These are phyloP conservation scores for Pichia sp. DNA, from an alignment of 1,139 yeast genomes.

Conservation along the genomic window DNA sequence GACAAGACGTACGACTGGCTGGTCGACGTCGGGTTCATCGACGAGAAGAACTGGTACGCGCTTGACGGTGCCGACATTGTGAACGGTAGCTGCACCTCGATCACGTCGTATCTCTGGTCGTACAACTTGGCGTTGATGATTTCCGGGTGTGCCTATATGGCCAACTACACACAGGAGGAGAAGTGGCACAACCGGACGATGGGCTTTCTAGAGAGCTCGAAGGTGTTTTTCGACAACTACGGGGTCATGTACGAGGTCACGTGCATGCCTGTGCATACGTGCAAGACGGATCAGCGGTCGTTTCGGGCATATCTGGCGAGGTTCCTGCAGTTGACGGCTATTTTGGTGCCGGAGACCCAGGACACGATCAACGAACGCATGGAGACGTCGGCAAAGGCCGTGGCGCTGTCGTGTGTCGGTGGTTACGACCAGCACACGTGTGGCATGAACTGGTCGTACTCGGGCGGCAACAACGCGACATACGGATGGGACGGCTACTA, in stretches of 20 bases:
- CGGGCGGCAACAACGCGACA: slow-evolving; percentile 11
- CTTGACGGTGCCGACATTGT: slow-evolving; percentile 76
- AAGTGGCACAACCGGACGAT: slow-evolving; percentile 63
- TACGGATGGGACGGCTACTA: slow-evolving; percentile 70
- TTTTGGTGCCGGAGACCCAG: slow-evolving; percentile 60
- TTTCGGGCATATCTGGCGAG: slow-evolving; percentile 81
- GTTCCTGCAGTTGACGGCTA: slow-evolving; percentile 70
- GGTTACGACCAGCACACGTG: slow-evolving; percentile 89
- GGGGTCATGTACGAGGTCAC: slow-evolving; percentile 72
- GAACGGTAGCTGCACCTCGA: slow-evolving; percentile 55
- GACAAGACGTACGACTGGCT: slow-evolving; percentile 83
- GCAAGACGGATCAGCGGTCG: slow-evolving; percentile 87
- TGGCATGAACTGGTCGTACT: slow-evolving; percentile 72
- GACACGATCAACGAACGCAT: slow-evolving; percentile 50
- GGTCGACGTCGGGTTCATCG: slow-evolving; percentile 53
- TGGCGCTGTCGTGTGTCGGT: slow-evolving; percentile 79
- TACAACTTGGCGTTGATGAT: slow-evolving; percentile 81
- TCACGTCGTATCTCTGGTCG: slow-evolving; percentile 71
- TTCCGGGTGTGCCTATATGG: slow-evolving; percentile 79
- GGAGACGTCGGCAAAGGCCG: slow-evolving; percentile 66
- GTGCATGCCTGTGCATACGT: slow-evolving; percentile 59
- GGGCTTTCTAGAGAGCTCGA: slow-evolving; percentile 39
- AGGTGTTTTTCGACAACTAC: slow-evolving; percentile 51
- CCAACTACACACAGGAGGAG: slow-evolving; percentile 64
- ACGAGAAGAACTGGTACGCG: slow-evolving; percentile 44